Base-by-base conservation (phyloP, 441 rosid species). In the Breynia disticha region DNA sequence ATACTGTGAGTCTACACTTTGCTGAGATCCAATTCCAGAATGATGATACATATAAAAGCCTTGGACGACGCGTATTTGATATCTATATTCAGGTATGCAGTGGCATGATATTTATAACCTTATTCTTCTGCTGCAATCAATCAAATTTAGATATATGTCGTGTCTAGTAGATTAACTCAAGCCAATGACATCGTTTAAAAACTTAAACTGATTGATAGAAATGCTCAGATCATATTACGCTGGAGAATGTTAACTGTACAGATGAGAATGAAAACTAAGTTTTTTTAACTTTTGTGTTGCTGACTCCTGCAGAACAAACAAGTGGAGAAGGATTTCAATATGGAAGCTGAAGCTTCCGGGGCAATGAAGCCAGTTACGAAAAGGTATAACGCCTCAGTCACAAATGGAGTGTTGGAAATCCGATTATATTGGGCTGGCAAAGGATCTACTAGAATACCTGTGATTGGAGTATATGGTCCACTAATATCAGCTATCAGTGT, bases 41-140 rank as follows among this genome's bases (percentile, higher is more conserved):
- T 20, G 75, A 75, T 51, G 56, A 51, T 41, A 64, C 78, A 5
- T 80, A 62, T 61, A 59, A 19, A n/a, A 76, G 83, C 65, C 79
- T 83, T 0, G 90, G 90, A 17, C 73, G 76, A 59, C 84, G 90
- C 54, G 12, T 78, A 1, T 80, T 83, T 42, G 79, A 83, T 67
- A 57, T 81, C 42, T 84, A 79, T 57, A 62, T 81, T 57, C 86
- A 84, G 87, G 91, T 79, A 70, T 16, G 41, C 43, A 20, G 38
- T 43, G 38, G 18, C n/a, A 19, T 19, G 35, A 28, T 28, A 28
- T 28, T 9, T 28, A 9, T 28, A 4, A 28, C 35, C 35, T 4
- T 1, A 24, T 3, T 7, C 32, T 24, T 2, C 7, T 24, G 32
- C 4, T 24, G 32, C 32, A 24, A 24, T 24, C 32, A 24, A 24